Evolutionary conservation across 1,139 yeast species (phyloP).

Genomic region (Saccharomycopsis phalli): DNA sequence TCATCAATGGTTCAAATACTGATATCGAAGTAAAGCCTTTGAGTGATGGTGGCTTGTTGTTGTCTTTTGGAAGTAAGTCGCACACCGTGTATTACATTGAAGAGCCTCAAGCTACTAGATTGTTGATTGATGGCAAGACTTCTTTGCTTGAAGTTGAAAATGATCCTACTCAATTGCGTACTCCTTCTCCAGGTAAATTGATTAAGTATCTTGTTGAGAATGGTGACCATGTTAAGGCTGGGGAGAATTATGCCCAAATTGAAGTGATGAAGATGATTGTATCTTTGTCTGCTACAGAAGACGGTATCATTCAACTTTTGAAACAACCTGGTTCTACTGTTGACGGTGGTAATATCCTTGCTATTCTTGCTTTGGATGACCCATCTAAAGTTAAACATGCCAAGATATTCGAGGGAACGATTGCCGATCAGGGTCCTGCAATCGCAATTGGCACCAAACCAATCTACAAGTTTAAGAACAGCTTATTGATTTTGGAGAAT

Average conservation of each 20-base stretch:
- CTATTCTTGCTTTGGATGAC: constrained; percentile 88
- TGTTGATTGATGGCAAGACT: constrained; percentile 91
- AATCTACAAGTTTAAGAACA: constrained; percentile 58
- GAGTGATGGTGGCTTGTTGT: constrained; percentile 88
- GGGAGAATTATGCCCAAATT: constrained; percentile 95
- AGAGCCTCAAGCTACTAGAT: constrained; percentile 92
- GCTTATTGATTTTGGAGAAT: constrained; percentile 56
- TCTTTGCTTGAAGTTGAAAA: constrained; percentile 89
- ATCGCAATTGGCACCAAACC: constrained; percentile 76
- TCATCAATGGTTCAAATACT: constrained; percentile 86
- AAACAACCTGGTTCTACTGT: constrained; percentile 98
- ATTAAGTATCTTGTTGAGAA: constrained; percentile 89
- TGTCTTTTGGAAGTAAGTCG: constrained; percentile 84
- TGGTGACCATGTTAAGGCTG: constrained; percentile 87
- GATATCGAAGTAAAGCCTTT: constrained; percentile 80
- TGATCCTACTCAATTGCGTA: constrained; percentile 96
- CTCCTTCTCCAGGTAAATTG: constrained; percentile 98
- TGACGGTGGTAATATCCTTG: constrained; percentile 93
- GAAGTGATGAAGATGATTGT: constrained; percentile 99
- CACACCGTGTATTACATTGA: constrained; percentile 97
- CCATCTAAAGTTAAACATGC: constrained; percentile 98
- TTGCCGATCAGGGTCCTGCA: constrained; percentile 84
- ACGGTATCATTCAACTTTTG: constrained; percentile 84
- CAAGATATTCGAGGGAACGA: constrained; percentile 85
- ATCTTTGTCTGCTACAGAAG: constrained; percentile 87